Evolutionary conservation across 2,329 filamentous ascomycete genomes (phyloP).

Genomic region (Trichoderma pleuroti): DNA sequence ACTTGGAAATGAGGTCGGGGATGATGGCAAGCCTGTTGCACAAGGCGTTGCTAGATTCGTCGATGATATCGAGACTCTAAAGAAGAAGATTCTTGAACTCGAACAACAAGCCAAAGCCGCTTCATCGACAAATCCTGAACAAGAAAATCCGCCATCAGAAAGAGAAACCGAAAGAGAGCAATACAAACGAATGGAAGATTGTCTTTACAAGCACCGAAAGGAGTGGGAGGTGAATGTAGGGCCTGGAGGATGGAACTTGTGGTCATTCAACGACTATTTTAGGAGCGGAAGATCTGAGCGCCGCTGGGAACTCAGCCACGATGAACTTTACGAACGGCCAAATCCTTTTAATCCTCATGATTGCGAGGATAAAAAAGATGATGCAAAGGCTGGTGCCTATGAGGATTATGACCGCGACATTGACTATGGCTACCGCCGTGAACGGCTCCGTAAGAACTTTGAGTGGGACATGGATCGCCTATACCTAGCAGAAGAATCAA

Average conservation of each 20-base stretch:
- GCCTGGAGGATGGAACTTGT: neutral
- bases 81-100: neutral
- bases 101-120: neutral
- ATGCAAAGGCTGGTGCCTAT: neutral
- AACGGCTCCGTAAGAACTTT: slow-evolving; percentile 17
- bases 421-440: slow-evolving; percentile 14
- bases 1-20: neutral
- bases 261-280: neutral
- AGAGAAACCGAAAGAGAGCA: neutral
- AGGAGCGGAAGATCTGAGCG: neutral
- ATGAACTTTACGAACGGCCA: neutral
- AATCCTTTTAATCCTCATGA: neutral
- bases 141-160: neutral
- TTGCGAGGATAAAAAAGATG: neutral
- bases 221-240: neutral
- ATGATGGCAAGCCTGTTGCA: neutral
- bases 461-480: slow-evolving; percentile 22
- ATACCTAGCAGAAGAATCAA: slow-evolving; percentile 1
- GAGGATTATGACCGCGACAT: neutral
- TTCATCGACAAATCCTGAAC: neutral
- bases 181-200: slow-evolving; percentile 3
- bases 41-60: neutral
- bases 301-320: neutral
- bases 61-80: neutral
- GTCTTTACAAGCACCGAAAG: slow-evolving; percentile 2